Conservation (phyloP, 306 rosid genomes). For the Corylus avellana region DNA sequence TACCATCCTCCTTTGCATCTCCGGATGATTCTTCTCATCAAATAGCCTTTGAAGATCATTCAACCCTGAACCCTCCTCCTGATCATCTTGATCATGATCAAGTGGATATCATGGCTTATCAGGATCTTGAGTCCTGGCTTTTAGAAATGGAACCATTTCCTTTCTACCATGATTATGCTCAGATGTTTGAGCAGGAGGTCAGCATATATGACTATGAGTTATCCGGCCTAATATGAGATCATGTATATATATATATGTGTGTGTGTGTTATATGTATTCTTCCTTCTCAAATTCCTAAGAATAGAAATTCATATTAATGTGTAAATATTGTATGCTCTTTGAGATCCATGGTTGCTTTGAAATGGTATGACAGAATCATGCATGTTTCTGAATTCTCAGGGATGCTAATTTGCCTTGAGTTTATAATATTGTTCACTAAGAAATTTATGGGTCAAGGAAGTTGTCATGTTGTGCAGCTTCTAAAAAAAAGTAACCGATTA, state of each 20-base stretch:
- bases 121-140: constrained; percentile 36
- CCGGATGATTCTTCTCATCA: too few relatives aligned
- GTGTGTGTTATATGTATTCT: background rate
- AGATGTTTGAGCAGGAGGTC: constrained; percentile 28
- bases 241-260: too few relatives aligned
- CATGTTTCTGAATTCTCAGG: too few relatives aligned
- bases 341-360: too few relatives aligned
- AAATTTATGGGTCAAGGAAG: too few relatives aligned
- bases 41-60: background rate
- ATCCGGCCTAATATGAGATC: constrained; percentile 20
- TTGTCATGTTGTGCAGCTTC: too few relatives aligned
- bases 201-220: constrained; percentile 42
- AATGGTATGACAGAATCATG: too few relatives aligned
- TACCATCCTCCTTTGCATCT: background rate
- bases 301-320: background rate
- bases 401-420: too few relatives aligned
- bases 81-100: too few relatives aligned
- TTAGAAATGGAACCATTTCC: constrained; percentile 21
- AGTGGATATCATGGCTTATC: constrained; percentile 19
- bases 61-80: background rate
- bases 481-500: too few relatives aligned
- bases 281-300: background rate
- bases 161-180: constrained; percentile 14
- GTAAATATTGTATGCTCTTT: too few relatives aligned
- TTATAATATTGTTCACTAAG: too few relatives aligned